Evolutionary conservation across 2,329 filamentous ascomycete genomes (phyloP).

Genomic region (Acarospora socialis): DNA sequence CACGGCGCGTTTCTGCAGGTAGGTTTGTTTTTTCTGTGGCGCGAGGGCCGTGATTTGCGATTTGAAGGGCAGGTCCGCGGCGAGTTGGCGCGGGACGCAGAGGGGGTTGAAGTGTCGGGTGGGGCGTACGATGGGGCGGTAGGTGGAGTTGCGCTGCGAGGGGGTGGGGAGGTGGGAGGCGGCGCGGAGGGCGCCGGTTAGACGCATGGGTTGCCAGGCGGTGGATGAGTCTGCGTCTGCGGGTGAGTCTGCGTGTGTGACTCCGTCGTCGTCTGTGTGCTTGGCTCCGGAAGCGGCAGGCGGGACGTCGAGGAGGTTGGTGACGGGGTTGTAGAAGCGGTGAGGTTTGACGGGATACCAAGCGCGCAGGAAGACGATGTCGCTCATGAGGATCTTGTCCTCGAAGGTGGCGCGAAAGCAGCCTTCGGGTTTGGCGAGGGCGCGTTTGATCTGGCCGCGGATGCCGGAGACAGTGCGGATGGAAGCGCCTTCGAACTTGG

Average conservation of each 20-base stretch:
- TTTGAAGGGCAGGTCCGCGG: conserved; percentile 78
- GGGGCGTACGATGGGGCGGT: conserved; percentile 48
- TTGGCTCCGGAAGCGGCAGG: conserved; percentile 16
- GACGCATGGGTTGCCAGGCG: conserved; percentile 77
- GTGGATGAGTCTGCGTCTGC: too few species aligned
- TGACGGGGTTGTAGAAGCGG: conserved; percentile 92
- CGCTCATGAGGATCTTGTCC: conserved; percentile 92
- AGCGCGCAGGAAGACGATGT: conserved; percentile 88
- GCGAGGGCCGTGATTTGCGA: conserved; percentile 75
- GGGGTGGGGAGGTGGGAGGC: conserved; percentile 64
- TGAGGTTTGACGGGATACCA: conserved; percentile 96
- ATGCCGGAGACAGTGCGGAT: conserved; percentile 95
- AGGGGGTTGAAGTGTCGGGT: conserved; percentile 62
- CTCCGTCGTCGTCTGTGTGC: conserved; percentile 18
- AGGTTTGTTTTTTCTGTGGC: conserved; percentile 67
- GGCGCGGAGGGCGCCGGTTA: conserved; percentile 80
- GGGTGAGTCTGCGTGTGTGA: conserved; percentile 20
- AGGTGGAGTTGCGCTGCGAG: conserved; percentile 68
- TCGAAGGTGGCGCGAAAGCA: conserved; percentile 96
- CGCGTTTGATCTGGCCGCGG: conserved; percentile 92
- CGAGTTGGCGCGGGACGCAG: conserved; percentile 36
- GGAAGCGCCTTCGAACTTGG: conserved; percentile 92
- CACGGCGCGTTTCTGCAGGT: conserved; percentile 93
- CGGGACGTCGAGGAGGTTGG: conserved; percentile 61
- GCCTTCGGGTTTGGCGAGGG: conserved; percentile 82